A percentile compares a stretch with the other conserved stretches of the same genome.
These are phyloP conservation scores for Alternaria sp. DNA, from an alignment of 2,329 filamentous ascomycete genomes.

Conservation along the genomic window DNA sequence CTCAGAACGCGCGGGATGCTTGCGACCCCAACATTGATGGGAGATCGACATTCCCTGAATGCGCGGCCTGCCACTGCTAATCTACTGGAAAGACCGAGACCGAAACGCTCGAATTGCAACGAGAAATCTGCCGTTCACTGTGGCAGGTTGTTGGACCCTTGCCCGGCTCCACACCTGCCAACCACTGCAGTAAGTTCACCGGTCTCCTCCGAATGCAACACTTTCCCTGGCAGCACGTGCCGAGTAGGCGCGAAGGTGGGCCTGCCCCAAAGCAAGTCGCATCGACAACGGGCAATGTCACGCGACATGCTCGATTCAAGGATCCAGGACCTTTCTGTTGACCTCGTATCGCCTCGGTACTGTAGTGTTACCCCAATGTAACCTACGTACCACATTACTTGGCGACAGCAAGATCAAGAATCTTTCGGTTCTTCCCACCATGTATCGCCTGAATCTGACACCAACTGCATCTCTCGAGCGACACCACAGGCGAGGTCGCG, in stretches of 20 bases:
- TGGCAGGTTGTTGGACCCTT: background rate
- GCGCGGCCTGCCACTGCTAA: background rate
- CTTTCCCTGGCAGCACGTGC: background rate
- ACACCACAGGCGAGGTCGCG: background rate
- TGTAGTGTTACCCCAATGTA: background rate
- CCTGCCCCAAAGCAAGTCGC: background rate
- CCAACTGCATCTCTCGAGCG: background rate
- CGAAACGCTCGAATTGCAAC: background rate
- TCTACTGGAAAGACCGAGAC: background rate
- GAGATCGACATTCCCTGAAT: background rate
- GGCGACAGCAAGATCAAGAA: background rate
- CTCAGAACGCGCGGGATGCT: background rate
- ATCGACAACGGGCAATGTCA: background rate
- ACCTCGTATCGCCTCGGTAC: background rate
- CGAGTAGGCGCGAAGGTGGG: slow-evolving; percentile 2
- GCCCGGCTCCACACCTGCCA: slow-evolving; percentile 1
- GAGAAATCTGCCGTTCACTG: background rate
- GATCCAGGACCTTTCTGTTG: background rate
- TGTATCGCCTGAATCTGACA: background rate
- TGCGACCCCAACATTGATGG: background rate
- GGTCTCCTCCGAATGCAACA: background rate
- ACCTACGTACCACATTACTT: background rate
- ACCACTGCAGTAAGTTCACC: background rate
- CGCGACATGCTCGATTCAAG: background rate
- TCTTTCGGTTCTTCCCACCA: no score